Evolutionary conservation across 176 grass and related monocot species (phyloP), one percentile per base, ranked within the genome.

Genomic region (Aechmea fasciata): DNA sequence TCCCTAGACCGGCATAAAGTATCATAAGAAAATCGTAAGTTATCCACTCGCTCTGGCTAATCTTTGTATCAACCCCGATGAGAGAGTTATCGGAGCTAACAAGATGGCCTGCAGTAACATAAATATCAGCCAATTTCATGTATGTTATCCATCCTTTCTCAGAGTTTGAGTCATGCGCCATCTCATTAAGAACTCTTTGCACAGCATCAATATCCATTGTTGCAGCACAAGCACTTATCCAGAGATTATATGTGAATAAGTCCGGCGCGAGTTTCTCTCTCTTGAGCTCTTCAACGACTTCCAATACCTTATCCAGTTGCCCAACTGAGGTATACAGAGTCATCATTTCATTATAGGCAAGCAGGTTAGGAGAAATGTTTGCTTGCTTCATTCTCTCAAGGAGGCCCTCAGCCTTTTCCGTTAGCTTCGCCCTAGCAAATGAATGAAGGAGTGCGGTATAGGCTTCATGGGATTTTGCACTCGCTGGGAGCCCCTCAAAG

Each of bases 301-400:
- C 10, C 1, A 71, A 47, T 24, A 90, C 88, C 61, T 96, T 89
- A 71, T 87, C 83, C 2, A 85, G 69, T 57, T 89, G 69, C 8
- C 88, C 92, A 9, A 89, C 78, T 26, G 92, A 96, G 10, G 89
- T 86, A 71, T 91, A 96, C 52, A 96, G 12, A 12, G 88, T 87
- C 92, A 96, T 91, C 78, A 91, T 86, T 50, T 96, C 92, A 68
- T 91, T 96, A 47, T 84, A 91, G 47, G 83, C 80, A 47, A 96
- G 63, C 20, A 64, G 63, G 67, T 83, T 72, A 10, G 79, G 72
- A 15, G 67, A 51, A 8, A 87, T 50, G 78, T 75, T 65, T 9
- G 71, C 76, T 22, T 70, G 80, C 78, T 89, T 91, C 77, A 96
- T 91, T 63, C 77, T 87, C 63, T 80, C 22, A 17, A 96, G 87